Conservation (phyloP, 176 grass and related monocot species). For the Saccharum officinarum region DNA sequence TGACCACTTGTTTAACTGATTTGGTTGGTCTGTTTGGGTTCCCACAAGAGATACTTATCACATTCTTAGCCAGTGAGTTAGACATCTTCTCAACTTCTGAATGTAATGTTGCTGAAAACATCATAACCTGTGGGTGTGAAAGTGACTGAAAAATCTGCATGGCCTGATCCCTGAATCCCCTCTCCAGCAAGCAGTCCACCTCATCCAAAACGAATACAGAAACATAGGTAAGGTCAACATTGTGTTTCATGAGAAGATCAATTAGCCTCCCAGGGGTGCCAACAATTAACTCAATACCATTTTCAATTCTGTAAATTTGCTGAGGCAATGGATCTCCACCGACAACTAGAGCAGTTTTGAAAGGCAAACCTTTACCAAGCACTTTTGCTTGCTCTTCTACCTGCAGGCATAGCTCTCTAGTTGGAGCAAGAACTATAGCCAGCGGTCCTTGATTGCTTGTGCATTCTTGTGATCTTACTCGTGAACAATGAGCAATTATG, state of each 20-base stretch:
- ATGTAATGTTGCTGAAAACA: conserved; percentile 83
- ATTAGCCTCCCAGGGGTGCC: conserved; percentile 89
- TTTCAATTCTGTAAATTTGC: conserved; percentile 85
- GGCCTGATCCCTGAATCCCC: conserved; percentile 75
- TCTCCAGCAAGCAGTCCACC: conserved; percentile 80
- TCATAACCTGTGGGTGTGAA: conserved; percentile 74
- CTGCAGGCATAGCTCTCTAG: conserved; percentile 85
- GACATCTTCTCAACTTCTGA: conserved; percentile 68
- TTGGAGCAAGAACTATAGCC: conserved; percentile 83
- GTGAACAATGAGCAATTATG: conserved; percentile 66
- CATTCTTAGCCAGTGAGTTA: conserved; percentile 54
- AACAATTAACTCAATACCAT: conserved; percentile 81
- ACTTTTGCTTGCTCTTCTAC: conserved; percentile 93
- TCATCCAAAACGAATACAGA: conserved; percentile 88
- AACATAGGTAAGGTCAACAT: conserved; percentile 57
- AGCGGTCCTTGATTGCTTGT: conserved; percentile 44
- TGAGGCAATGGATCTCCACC: conserved; percentile 78
- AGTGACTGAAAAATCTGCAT: conserved; percentile 84
- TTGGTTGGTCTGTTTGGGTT: conserved; percentile 67
- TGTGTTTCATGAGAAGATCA: conserved; percentile 85
- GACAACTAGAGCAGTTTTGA: conserved; percentile 94
- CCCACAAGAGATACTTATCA: conserved; percentile 70
- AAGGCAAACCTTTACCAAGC: conserved; percentile 81
- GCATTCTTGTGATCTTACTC: conserved; percentile 20
- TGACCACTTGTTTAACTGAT: conserved; percentile 80